phyloP scores from a whole-genome alignment of 2,329 filamentous ascomycete species.

The Dactylellina drechsleri region DNA sequence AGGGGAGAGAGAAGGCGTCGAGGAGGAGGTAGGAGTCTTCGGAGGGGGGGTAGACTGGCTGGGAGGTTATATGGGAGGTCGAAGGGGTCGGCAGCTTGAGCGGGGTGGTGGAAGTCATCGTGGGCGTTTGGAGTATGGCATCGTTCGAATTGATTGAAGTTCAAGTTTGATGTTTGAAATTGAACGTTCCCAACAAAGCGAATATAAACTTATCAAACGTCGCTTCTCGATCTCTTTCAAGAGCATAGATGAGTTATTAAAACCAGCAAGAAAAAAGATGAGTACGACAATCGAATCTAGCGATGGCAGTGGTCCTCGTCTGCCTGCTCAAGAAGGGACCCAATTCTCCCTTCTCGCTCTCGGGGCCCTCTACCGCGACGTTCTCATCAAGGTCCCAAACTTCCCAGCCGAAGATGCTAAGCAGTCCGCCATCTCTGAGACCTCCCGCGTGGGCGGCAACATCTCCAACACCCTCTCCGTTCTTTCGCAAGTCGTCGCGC shows the following conservation, averaged over 20 bases:
- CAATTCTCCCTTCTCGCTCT: slow-evolving; percentile 53
- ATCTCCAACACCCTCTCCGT: slow-evolving; percentile 78
- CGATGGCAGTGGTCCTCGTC: background rate
- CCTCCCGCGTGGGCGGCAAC: slow-evolving; percentile 75
- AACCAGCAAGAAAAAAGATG: slow-evolving; percentile 1
- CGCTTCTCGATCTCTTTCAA: background rate
- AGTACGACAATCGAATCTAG: slow-evolving; percentile 9
- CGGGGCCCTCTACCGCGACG: slow-evolving; percentile 57
- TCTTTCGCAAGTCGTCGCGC: slow-evolving; percentile 70
- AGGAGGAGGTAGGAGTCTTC: slow-evolving; percentile 96
- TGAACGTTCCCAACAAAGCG: slow-evolving; percentile 7
- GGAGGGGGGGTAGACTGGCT: slow-evolving; percentile 90
- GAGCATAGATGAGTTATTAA: background rate
- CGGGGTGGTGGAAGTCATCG: slow-evolving; percentile 33
- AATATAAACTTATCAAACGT: background rate
- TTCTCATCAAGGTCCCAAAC: slow-evolving; percentile 68
- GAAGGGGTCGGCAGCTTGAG: slow-evolving; percentile 80
- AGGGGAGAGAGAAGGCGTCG: slow-evolving; percentile 81
- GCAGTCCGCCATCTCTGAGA: slow-evolving; percentile 71
- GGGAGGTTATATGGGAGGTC: slow-evolving; percentile 88
- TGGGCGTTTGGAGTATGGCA: slow-evolving; percentile 45
- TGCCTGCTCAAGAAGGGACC: slow-evolving; percentile 10
- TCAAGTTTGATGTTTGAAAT: slow-evolving; percentile 10
- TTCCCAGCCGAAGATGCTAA: slow-evolving; percentile 79
- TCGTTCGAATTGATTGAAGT: background rate